A percentile compares a stretch with the other conserved stretches of the same genome.
Conservation (phyloP, 768 basidiomycete species). For the Suillus variegatus region DNA sequence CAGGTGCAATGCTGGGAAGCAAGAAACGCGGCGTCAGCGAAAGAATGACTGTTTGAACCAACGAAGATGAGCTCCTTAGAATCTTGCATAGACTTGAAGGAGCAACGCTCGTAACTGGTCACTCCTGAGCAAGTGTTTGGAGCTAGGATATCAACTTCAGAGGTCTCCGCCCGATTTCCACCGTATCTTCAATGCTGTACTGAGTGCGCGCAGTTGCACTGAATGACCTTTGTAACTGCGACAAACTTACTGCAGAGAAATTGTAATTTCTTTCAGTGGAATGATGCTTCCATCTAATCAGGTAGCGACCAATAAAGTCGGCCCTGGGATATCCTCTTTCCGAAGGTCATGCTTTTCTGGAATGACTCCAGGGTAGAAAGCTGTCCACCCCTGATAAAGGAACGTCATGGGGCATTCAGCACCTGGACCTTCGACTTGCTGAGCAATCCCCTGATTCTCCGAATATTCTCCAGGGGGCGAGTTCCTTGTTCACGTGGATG, state of each 20-base stretch:
- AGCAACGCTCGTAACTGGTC: not conserved
- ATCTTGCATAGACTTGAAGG: too few species aligned
- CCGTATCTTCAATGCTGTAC: not conserved
- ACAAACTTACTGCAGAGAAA: not conserved
- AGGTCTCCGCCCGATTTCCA: not conserved
- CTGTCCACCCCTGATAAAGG: constrained; percentile 42
- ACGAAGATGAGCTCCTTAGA: too few species aligned
- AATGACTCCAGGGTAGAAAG: constrained; percentile 9
- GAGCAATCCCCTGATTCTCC: constrained; percentile 38
- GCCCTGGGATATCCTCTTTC: not conserved
- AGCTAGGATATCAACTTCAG: not conserved
- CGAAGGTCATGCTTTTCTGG: not conserved
- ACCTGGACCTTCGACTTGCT: constrained; percentile 43
- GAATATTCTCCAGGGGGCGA: constrained; percentile 43
- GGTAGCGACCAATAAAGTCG: not conserved
- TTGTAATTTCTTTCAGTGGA: not conserved
- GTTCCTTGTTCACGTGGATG: constrained; percentile 42
- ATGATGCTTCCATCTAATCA: not conserved
- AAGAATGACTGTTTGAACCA: too few species aligned
- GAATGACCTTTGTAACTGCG: not conserved
- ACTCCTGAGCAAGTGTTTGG: not conserved
- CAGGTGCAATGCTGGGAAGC: too few species aligned
- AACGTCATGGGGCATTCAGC: constrained; percentile 49
- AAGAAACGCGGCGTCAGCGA: not conserved
- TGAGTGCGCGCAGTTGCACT: not conserved